Evolutionary conservation across 148 eudicot genomes (phyloP), one percentile per base, ranked within the genome.

Genomic region (Fallopia convolvulus): DNA sequence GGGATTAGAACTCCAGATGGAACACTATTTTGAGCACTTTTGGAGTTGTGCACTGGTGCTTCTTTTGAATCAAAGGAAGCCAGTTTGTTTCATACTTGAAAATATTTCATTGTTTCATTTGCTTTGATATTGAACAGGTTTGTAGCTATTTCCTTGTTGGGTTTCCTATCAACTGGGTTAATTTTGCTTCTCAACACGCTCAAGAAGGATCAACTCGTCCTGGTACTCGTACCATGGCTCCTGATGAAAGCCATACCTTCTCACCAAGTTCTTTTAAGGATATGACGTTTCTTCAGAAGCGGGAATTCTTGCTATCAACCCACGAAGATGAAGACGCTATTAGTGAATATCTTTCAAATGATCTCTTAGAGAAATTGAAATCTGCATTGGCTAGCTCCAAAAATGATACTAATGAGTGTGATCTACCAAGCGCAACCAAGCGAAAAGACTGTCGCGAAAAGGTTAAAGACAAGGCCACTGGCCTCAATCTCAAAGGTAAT

Each of bases 101-200:
- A 32, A 32, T 65, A 32, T 44, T 44, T 44, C 39, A 65, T 65
- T 73, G 53, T 49, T 0, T 48, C 49, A 26, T 44, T 20, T 74
- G 18, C 1, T 48, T 41, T 13, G 33, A 46, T 44, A 32, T 49
- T 49, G 33, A 74, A 23, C 76, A 74, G 76, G 60, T 74, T 74
- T 74, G 76, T 23, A 47, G 41, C 40, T 5, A 72, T 72, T 72
- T 72, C 17, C 13, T 42, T 20, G 8, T n/a, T n/a, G 75, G 75
- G 32, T 72, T 72, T 72, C 75, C 75, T 44, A n/a, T n/a, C 4
- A 18, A 72, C 52, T 72, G 75, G 75, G 14, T 20, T 10, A 53
- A 72, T 26, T 72, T n/a, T 18, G 13, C 52, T 40, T 20, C 53
- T 72, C 75, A n/a, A 72, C 15, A 26, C 3, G 75, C 6, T 9